phyloP scores from a whole-genome alignment of 352 stramenopile genomes.

The Blastocystis sp. region DNA sequence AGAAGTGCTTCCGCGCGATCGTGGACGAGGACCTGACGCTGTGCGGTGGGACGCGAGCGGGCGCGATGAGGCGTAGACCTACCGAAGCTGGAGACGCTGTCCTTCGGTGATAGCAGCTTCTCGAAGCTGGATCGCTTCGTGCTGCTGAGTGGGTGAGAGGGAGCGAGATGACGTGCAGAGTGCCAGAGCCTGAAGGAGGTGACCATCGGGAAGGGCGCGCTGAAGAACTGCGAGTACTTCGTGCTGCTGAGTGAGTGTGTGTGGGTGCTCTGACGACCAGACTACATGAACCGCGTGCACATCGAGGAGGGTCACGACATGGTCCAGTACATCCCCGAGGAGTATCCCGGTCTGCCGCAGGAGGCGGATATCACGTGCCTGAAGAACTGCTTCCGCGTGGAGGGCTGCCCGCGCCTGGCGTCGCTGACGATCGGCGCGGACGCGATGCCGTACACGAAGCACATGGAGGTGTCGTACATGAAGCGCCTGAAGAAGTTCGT shows the following conservation, averaged over 20 bases:
- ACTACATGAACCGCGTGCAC: constrained; percentile 66
- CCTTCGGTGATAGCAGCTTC: constrained; percentile 6
- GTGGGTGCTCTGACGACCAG: background rate
- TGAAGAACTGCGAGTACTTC: constrained; percentile 68
- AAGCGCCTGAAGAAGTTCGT: constrained; percentile 59
- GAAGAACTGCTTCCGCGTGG: constrained; percentile 39
- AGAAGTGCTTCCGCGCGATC: constrained; percentile 21
- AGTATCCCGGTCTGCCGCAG: constrained; percentile 61
- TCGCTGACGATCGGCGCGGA: constrained; percentile 1
- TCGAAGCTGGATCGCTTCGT: constrained; percentile 56
- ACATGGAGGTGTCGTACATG: constrained; percentile 45
- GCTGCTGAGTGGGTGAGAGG: constrained; percentile 27
- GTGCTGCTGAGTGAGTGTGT: constrained; percentile 30
- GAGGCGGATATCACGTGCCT: constrained; percentile 55
- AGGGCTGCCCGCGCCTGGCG: constrained; percentile 36
- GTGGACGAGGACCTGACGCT: constrained; percentile 26
- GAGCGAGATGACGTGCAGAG: background rate
- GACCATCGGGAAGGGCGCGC: constrained; percentile 1
- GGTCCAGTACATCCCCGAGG: constrained; percentile 55
- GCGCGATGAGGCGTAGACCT: constrained; percentile 3
- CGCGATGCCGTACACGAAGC: background rate
- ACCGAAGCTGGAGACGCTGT: constrained; percentile 22
- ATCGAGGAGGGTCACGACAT: constrained; percentile 18
- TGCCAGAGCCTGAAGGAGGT: constrained; percentile 23
- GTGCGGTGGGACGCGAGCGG: background rate